Conservation (phyloP, 345 rosid genomes). For the Eucalyptus regnans region DNA sequence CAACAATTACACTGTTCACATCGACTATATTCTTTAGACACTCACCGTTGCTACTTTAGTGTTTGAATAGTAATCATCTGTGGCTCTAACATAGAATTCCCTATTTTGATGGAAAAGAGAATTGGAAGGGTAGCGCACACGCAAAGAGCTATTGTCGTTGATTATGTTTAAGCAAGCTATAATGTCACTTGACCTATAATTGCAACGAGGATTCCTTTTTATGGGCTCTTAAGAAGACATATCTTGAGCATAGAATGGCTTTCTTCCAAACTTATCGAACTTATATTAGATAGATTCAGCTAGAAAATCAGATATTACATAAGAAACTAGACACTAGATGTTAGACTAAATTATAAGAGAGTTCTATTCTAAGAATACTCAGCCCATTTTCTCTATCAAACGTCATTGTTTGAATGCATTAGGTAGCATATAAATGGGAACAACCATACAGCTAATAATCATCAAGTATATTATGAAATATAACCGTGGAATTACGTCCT, state of each 20-base stretch:
- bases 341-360: background rate
- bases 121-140: fast-evolving
- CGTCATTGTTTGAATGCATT: background rate
- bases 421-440: background rate
- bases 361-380: background rate
- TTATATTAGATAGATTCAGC: background rate
- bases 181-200: background rate
- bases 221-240: background rate
- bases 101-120: background rate
- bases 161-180: background rate
- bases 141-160: background rate
- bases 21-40: background rate
- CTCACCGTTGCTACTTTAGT: background rate
- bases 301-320: background rate
- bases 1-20: background rate
- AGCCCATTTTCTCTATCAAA: background rate
- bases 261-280: background rate
- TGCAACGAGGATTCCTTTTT: background rate
- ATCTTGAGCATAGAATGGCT: background rate
- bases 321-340: background rate
- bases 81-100: background rate
- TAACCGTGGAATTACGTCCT: background rate
- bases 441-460: background rate
- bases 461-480: background rate
- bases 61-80: background rate